These are phyloP conservation scores for Tubosaeta sp. DNA, from an alignment of 768 basidiomycete genomes.

Conservation along the genomic window DNA sequence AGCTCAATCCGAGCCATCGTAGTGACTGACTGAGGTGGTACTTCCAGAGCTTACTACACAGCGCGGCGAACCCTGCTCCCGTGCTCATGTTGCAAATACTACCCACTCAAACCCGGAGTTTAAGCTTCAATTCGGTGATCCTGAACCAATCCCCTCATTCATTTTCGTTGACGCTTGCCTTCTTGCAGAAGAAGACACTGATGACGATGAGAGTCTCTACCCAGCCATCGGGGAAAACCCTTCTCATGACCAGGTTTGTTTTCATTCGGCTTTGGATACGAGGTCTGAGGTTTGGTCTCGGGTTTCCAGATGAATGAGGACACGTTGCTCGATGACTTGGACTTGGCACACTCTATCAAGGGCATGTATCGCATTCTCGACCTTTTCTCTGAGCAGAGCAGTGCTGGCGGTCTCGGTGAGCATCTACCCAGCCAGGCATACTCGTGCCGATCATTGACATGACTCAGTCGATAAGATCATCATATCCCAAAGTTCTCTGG, in stretches of 20 bases:
- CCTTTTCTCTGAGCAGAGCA: constrained; percentile 21
- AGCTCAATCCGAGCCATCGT: too few relatives aligned
- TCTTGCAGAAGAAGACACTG: background rate
- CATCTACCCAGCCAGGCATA: background rate
- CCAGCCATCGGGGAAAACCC: constrained; percentile 3
- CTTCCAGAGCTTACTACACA: constrained; percentile 7
- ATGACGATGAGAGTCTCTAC: constrained; percentile 13
- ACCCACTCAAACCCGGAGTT: constrained; percentile 3
- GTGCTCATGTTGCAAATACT: background rate
- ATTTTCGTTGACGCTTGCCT: background rate
- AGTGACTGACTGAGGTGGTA: background rate
- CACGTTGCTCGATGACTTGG: constrained; percentile 7
- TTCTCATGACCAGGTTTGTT: constrained; percentile 8
- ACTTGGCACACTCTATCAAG: constrained; percentile 30
- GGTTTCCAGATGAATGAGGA: constrained; percentile 19
- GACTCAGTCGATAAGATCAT: constrained; percentile 56
- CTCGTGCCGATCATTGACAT: background rate
- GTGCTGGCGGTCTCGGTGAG: constrained; percentile 45
- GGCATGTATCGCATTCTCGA: constrained; percentile 15
- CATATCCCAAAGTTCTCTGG: constrained; percentile 49
- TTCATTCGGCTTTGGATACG: background rate
- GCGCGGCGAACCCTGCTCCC: background rate
- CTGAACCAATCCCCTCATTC: constrained; percentile 3
- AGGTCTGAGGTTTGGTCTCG: background rate
- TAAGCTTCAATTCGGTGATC: background rate